Base-by-base conservation (phyloP, 371 early-diverging fungal genomes). In the Mucor indicus region DNA sequence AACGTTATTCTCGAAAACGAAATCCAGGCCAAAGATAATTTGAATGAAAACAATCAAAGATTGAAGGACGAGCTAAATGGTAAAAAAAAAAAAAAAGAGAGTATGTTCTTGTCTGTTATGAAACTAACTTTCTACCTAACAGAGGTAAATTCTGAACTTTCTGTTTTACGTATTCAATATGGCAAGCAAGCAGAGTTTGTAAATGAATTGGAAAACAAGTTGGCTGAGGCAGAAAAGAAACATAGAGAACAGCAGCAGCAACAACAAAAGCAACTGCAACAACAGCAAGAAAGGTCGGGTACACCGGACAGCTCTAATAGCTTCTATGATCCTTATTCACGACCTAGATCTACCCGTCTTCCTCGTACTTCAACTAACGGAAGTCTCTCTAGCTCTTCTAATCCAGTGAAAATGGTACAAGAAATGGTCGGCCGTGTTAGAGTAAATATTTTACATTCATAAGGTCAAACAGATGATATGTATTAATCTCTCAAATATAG, bases 1-100 rank as follows among this genome's bases (percentile, higher is more conserved):
- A 84, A 83, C 53, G 81, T 79, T 15, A 72, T 82, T 47, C 19
- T 51, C 45, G 78, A 83, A 50, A 72, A 77, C 41, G 91, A 90
- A 55, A 79, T 84, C 17, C 71, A 80, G 40, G 56, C 77, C 20
- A 89, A 88, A 65, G 81, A 82, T 55, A 62, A 77, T 24, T 60
- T 90, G 27, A 76, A 72, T 7, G 88, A 84, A 27, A 86, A 89
- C 61, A 80, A 83, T 11, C 91, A 89, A 60, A 66, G 90, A 58
- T 65, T 89, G n/a, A 86, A 80, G 57, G 91, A 90, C 35, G 90
- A 90, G 60, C 65, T 90, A 12, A 69, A 79, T 57, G 84, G 81
- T 81, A 62, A 52, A 42, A 22, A 25, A 11, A 39, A 16, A 31
- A 20, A 12, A 38, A 1, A 12, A 8, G 30, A 8, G 6, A 29